Base-by-base conservation (phyloP, 352 stramenopile species). In the Lagenidium giganteum region DNA sequence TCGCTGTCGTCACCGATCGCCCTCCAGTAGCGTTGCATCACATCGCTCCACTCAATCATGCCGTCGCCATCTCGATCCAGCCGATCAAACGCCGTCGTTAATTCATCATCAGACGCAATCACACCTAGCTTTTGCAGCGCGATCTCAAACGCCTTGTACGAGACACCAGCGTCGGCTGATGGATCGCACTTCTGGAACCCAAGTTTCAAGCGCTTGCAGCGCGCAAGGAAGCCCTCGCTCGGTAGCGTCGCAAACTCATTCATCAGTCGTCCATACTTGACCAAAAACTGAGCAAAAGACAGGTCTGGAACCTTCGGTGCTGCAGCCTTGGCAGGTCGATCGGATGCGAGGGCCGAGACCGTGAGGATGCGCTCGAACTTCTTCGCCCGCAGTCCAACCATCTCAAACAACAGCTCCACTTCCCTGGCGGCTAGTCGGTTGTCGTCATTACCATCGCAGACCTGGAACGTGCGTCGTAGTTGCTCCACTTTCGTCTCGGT, bases 71-170 rank as follows among this genome's bases (percentile, higher is more conserved):
- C 36, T 14, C 24, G 26, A 28, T 52, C 45, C 3, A 52, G 36
- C 12, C 25, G 33, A 1, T 29, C 1, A n/a, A 45, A 22, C n/a
- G 39, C 34, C 34, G 44, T 25, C 11, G 22, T 1, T 1, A 52
- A 16, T 8, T 45, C 36, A 12, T 45, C 45, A 17, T 52, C 45
- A 1, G 45, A 23, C 34, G 45, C 45, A 22, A 52, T 35, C 16
- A 52, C 21, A 14, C 45, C 45, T 8, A 52, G 35, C 45, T 81
- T 81, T 25, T 81, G 65, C 17, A 74, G 44, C 18, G 68, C 68
- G 42, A 77, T 81, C 49, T 81, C 64, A 3, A 81, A 48, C 49
- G 77, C 65, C 27, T 64, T 64, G 22, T 77, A 61, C 5, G 58
- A 42, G 2, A 46, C 24, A 29, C 47, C 64, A 21, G 50, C 51